These are phyloP conservation scores for Ustilago curta DNA, from an alignment of 1,284 basidiomycete species.

Conservation along the genomic window DNA sequence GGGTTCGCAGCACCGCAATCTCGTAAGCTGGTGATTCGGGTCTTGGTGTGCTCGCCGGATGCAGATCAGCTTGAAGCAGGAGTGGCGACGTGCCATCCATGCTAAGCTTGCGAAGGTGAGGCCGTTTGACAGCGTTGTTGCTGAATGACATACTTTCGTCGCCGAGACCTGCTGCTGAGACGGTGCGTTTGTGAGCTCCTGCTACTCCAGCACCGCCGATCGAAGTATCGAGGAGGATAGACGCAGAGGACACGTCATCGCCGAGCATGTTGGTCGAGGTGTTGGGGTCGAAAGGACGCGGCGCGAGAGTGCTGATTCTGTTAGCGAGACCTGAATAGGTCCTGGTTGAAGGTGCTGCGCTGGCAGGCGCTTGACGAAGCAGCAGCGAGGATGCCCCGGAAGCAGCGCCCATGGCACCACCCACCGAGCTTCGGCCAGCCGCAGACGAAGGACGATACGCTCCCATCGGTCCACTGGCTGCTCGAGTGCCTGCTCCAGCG, in stretches of 20 bases:
- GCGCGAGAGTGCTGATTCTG: conserved; percentile 37
- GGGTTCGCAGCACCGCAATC: conserved; percentile 49
- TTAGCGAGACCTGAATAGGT: conserved; percentile 34
- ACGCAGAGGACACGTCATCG: conserved; percentile 29
- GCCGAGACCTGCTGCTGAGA: conserved; percentile 32
- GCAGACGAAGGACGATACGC: conserved; percentile 25
- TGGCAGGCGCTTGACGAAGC: conserved; percentile 29
- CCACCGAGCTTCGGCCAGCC: conserved; percentile 22
- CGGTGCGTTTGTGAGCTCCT: conserved; percentile 29
- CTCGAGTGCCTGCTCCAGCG: conserved; percentile 4
- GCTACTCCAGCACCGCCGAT: conserved; percentile 6
- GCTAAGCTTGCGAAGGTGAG: conserved; percentile 38
- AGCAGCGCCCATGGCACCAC: conserved; percentile 4
- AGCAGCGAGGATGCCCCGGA: conserved; percentile 9
- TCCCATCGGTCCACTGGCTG: conserved; percentile 38
- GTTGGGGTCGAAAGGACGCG: conserved; percentile 33
- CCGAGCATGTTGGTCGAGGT: conserved; percentile 29
- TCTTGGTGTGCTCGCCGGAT: conserved; percentile 30
- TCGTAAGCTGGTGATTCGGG: conserved; percentile 51
- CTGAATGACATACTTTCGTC: conserved; percentile 30
- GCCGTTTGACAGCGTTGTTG: conserved; percentile 23
- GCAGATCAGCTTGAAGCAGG: conserved; percentile 29
- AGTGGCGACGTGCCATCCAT: conserved; percentile 45
- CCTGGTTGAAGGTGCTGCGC: conserved; percentile 31
- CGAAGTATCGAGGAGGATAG: conserved; percentile 34